Percentiles rank a stretch among this genome's conserved stretches.
Evolutionary conservation across 83 land plant species (phyloP).

Genomic region (Diphasiastrum complanatum): DNA sequence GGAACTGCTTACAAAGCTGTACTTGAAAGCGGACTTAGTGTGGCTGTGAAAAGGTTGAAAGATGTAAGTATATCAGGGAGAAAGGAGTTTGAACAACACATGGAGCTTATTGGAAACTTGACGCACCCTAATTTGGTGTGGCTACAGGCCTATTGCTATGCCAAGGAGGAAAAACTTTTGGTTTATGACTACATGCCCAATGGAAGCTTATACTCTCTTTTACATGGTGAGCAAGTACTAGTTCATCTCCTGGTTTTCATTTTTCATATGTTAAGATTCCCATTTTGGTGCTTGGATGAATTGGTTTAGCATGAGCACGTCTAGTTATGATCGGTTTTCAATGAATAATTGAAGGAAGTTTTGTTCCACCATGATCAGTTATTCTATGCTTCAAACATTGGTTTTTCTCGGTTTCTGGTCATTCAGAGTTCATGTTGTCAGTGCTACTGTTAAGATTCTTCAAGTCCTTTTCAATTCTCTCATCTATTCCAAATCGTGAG

Average conservation of each 20-base stretch:
- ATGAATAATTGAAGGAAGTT: no score
- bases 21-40: slow-evolving; percentile 62
- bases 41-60: slow-evolving; percentile 79
- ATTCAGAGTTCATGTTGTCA: no score
- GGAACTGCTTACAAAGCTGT: slow-evolving; percentile 88
- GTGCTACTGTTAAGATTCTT: no score
- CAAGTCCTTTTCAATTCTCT: no score
- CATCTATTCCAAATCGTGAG: no score
- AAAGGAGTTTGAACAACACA: slow-evolving; percentile 70
- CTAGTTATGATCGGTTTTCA: no score
- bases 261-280: neutral
- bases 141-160: slow-evolving; percentile 65
- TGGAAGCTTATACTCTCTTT: slow-evolving; percentile 70
- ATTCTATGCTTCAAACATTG: no score
- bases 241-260: neutral
- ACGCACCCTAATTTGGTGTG: slow-evolving; percentile 55
- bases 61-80: slow-evolving; percentile 62
- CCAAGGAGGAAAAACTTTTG: slow-evolving; percentile 74
- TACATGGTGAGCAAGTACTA: slow-evolving; percentile 50
- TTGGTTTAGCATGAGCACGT: no score
- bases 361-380: no score
- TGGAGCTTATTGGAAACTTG: slow-evolving; percentile 61
- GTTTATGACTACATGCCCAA: slow-evolving; percentile 74
- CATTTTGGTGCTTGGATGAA: no score
- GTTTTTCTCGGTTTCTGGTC: no score